Conservation (phyloP, 2,329 filamentous ascomycete genomes). For the Phialophora expanda region DNA sequence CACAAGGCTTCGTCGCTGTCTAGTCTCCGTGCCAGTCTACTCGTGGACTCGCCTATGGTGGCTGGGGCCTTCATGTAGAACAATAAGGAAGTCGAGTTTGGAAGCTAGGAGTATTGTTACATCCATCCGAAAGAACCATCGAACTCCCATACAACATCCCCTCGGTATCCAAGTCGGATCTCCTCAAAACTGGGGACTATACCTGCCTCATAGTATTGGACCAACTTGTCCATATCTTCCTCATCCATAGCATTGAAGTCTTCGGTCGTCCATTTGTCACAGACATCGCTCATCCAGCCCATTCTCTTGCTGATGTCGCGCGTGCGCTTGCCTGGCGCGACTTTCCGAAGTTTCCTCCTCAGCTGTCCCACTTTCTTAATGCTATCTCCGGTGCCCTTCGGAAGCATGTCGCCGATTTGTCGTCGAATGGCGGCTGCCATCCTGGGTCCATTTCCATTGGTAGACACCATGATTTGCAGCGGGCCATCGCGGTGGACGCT, state of each 20-base stretch:
- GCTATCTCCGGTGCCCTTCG: constrained; percentile 79
- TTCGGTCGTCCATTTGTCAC: constrained; percentile 82
- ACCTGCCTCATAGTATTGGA: constrained; percentile 69
- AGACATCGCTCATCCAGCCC: constrained; percentile 85
- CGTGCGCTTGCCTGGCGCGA: constrained; percentile 64
- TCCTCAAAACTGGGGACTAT: constrained; percentile 48
- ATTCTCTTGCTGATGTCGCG: constrained; percentile 43
- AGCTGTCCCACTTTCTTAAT: constrained; percentile 83
- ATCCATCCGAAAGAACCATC: constrained; percentile 40
- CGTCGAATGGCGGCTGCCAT: constrained; percentile 84
- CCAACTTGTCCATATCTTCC: constrained; percentile 80
- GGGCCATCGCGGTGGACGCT: constrained; percentile 94
- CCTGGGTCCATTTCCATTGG: constrained; percentile 93
- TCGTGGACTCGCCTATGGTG: not conserved
- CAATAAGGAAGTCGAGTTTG: not conserved
- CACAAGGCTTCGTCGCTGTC: not conserved
- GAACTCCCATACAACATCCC: constrained; percentile 38
- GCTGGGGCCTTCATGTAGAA: not conserved
- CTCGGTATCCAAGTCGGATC: constrained; percentile 41
- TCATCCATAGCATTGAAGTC: constrained; percentile 83
- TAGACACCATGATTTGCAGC: constrained; percentile 97
- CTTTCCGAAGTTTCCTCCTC: constrained; percentile 75
- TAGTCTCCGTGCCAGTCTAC: not conserved
- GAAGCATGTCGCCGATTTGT: constrained; percentile 77
- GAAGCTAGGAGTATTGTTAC: constrained; percentile 12